A percentile compares a stretch with the other conserved stretches of the same genome.
phyloP scores from a whole-genome alignment of 139 green algal genomes.

The Coelastrella sp. region DNA sequence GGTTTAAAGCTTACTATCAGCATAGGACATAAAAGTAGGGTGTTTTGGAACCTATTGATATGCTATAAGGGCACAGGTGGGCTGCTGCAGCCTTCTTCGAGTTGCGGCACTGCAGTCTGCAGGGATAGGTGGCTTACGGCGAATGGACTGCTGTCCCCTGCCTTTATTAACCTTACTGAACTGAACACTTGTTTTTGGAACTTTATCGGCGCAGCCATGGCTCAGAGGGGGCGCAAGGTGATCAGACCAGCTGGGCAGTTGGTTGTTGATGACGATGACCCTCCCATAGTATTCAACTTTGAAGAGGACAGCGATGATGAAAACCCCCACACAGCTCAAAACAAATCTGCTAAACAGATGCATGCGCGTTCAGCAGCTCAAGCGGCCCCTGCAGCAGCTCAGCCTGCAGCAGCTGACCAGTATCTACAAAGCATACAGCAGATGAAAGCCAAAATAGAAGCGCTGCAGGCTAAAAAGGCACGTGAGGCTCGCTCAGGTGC shows the following conservation, averaged over 20 bases:
- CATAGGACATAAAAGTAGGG: too few relatives aligned
- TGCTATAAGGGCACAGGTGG: too few relatives aligned
- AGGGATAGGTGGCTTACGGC: too few relatives aligned
- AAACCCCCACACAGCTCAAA: neutral
- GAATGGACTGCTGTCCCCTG: too few relatives aligned
- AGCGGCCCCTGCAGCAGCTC: neutral
- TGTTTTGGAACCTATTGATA: too few relatives aligned
- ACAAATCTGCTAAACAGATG: neutral
- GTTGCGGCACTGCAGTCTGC: too few relatives aligned
- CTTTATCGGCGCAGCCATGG: neutral
- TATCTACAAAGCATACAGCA: conserved; percentile 5
- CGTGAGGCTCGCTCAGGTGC: neutral
- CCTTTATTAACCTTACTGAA: too few relatives aligned
- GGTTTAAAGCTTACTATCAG: too few relatives aligned
- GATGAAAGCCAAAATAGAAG: conserved; percentile 1
- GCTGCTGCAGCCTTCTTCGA: too few relatives aligned
- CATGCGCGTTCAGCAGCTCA: neutral
- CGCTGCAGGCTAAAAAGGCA: conserved; percentile 2
- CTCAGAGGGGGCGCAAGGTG: neutral
- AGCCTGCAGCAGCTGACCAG: conserved; percentile 10
- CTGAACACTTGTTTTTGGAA: too few relatives aligned
- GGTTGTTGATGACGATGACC: neutral
- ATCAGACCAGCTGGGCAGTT: neutral
- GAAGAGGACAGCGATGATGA: conserved; percentile 4
- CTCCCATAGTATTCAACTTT: conserved; percentile 25